Evolutionary conservation across 129 eudicot species (phyloP), one percentile per base, ranked within the genome.

Genomic region (Helianthus tuberosus): DNA sequence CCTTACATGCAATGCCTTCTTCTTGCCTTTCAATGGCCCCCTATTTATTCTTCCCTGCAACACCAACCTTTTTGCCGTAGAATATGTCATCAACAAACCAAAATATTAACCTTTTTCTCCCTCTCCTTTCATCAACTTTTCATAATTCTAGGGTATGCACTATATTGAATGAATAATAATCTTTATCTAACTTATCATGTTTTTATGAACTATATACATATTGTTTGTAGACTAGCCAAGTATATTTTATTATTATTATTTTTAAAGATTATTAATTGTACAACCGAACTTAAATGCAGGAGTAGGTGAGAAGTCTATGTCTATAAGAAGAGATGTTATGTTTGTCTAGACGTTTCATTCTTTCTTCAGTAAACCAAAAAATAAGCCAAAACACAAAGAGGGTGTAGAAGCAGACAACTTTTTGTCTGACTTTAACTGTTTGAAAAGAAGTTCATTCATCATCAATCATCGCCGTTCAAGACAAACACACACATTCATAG

Each of bases 251-350:
- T 36, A 14, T 13, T 36, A 69, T 63, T 64, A 20, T n/a, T 9
- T n/a, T 23, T 51, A 66, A 48, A 12, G n/a, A 38, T 13, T 77
- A 72, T 66, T 78, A 72, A 72, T 63, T 81, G 72, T 46, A 32
- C 17, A 79, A 76, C 50, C 69, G 77, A 76, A 83, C 72, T 83
- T 80, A 70, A 75, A 50, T 62, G 79, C 80, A 86, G 81, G 84
- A 83, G 88, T 82, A 88, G 97, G 84, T 84, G 96, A 84, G 81
- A 63, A 67, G 70, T 64, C 82, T 49, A 68, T 17, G 73, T 68
- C 93, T 85, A 87, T 85, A 89, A 85, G 86, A 88, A 64, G 90
- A 52, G 85, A 61, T 72, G 74, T 49, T 64, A 73, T 80, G 71
- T 63, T 11, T 50, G 64, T 75, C 66, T 79, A 76, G 82, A 55